Conservation (phyloP, 2,329 filamentous ascomycete genomes). For the Capronia epimyces region DNA sequence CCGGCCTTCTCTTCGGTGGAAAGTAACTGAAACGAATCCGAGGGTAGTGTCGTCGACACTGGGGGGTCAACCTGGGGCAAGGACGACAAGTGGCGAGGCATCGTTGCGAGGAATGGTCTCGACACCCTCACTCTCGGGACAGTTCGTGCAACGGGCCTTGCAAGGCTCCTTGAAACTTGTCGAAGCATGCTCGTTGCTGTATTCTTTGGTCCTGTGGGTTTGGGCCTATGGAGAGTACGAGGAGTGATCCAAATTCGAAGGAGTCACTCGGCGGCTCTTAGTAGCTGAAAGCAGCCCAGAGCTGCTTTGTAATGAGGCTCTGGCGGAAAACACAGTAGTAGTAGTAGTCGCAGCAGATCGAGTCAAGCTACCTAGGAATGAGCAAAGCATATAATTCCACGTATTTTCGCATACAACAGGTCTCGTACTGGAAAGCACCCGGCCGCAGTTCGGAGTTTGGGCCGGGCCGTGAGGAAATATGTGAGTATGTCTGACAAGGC, state of each 20-base stretch:
- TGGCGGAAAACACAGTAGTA: not conserved
- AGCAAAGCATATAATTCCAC: not conserved
- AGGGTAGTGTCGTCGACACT: slow-evolving; percentile 55
- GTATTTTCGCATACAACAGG: not conserved
- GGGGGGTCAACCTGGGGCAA: slow-evolving; percentile 55
- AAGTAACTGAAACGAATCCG: slow-evolving; percentile 81
- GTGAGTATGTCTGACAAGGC: not conserved
- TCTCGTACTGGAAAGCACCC: not conserved
- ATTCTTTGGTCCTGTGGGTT: not conserved
- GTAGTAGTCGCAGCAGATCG: not conserved
- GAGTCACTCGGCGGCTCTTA: not conserved
- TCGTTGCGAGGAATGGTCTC: slow-evolving; percentile 8
- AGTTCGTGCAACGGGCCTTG: slow-evolving; percentile 15
- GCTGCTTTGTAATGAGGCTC: slow-evolving; percentile 11
- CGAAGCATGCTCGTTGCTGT: slow-evolving; percentile 14
- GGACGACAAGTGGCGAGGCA: slow-evolving; percentile 50
- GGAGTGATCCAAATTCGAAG: not conserved
- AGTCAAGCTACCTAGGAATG: not conserved
- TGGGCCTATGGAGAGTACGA: not conserved
- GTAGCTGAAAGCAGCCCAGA: slow-evolving; percentile 4
- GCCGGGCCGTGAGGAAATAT: not conserved
- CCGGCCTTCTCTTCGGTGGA: slow-evolving; percentile 72
- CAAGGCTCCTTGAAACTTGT: slow-evolving; percentile 21
- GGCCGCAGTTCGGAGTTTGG: not conserved
- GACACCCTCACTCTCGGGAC: slow-evolving; percentile 5